phyloP scores from a whole-genome alignment of 1,139 yeast genomes.

The Geotrichum cucujoidarum region DNA sequence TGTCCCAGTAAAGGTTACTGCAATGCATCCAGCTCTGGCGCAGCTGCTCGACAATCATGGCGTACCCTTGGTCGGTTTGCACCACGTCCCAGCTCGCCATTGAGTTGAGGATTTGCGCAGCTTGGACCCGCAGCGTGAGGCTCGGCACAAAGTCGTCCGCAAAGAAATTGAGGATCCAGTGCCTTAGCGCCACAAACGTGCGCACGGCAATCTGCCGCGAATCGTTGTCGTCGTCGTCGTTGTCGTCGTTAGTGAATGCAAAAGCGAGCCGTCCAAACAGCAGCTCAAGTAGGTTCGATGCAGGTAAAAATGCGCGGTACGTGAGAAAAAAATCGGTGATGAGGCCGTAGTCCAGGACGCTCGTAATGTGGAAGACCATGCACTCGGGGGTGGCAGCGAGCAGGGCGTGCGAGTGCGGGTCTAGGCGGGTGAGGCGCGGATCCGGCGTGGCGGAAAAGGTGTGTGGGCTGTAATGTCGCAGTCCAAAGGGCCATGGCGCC shows the following conservation, averaged over 20 bases:
- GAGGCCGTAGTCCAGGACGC: slow-evolving; percentile 71
- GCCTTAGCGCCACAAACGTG: slow-evolving; percentile 81
- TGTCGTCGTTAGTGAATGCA: slow-evolving; percentile 45
- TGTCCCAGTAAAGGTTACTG: slow-evolving; percentile 35
- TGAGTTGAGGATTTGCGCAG: slow-evolving; percentile 31
- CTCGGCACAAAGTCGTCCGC: slow-evolving; percentile 41
- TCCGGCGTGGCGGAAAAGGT: slow-evolving; percentile 6
- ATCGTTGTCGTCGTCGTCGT: no score
- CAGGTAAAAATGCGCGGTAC: slow-evolving; percentile 62
- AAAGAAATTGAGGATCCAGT: slow-evolving; percentile 66
- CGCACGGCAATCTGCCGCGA: slow-evolving; percentile 54
- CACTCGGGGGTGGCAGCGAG: slow-evolving; percentile 38
- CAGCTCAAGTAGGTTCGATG: slow-evolving; percentile 54
- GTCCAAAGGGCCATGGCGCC: slow-evolving; percentile 9
- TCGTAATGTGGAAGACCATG: slow-evolving; percentile 66
- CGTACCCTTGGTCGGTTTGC: slow-evolving; percentile 24
- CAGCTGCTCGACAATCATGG: slow-evolving; percentile 36
- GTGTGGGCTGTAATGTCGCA: neutral
- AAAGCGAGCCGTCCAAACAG: slow-evolving; percentile 67
- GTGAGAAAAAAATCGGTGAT: slow-evolving; percentile 83
- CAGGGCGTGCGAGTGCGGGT: neutral
- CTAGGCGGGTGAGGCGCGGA: slow-evolving; percentile 5
- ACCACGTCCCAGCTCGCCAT: slow-evolving; percentile 31
- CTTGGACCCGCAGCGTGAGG: slow-evolving; percentile 31
- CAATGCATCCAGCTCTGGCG: slow-evolving; percentile 37